Percentiles rank a stretch among this genome's conserved stretches.
Conservation (phyloP, 1,284 basidiomycete genomes). For the Pseudozyma hubeiensis region DNA sequence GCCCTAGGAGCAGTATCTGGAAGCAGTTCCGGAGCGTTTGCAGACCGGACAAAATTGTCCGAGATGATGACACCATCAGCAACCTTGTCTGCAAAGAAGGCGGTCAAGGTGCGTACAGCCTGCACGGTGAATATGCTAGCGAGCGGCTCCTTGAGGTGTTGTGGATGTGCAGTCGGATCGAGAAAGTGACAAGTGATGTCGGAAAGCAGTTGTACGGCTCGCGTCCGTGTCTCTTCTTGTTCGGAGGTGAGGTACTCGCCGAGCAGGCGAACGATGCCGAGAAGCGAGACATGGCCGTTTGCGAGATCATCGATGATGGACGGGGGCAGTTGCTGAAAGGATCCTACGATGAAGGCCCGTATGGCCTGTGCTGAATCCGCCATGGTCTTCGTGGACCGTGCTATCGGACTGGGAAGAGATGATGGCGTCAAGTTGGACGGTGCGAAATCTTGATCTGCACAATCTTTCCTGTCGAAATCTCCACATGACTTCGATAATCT, state of each 20-base stretch:
- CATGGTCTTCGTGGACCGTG: slow-evolving; percentile 15
- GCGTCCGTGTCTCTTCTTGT: slow-evolving; percentile 80
- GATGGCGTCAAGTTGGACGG: not conserved
- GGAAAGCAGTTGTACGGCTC: slow-evolving; percentile 74
- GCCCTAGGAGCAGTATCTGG: slow-evolving; percentile 54
- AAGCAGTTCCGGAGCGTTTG: slow-evolving; percentile 53
- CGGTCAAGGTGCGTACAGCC: slow-evolving; percentile 78
- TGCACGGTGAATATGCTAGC: slow-evolving; percentile 80
- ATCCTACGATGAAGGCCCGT: slow-evolving; percentile 53
- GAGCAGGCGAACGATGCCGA: slow-evolving; percentile 86
- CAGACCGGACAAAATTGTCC: slow-evolving; percentile 41
- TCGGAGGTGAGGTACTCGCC: slow-evolving; percentile 88
- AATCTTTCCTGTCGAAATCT: too few species aligned
- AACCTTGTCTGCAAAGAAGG: slow-evolving; percentile 87
- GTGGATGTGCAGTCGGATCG: slow-evolving; percentile 9
- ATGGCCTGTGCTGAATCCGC: slow-evolving; percentile 46
- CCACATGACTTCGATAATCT: too few species aligned
- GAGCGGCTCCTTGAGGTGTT: slow-evolving; percentile 71
- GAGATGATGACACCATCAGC: slow-evolving; percentile 77
- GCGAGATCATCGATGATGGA: slow-evolving; percentile 50
- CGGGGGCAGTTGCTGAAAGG: slow-evolving; percentile 46
- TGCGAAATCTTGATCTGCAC: too few species aligned
- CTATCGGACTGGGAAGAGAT: not conserved
- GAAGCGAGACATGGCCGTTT: slow-evolving; percentile 69
- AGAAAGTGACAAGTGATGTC: slow-evolving; percentile 49